Evolutionary conservation across 2,329 filamentous ascomycete genomes (phyloP).

Genomic region (Penicillium olsonii): DNA sequence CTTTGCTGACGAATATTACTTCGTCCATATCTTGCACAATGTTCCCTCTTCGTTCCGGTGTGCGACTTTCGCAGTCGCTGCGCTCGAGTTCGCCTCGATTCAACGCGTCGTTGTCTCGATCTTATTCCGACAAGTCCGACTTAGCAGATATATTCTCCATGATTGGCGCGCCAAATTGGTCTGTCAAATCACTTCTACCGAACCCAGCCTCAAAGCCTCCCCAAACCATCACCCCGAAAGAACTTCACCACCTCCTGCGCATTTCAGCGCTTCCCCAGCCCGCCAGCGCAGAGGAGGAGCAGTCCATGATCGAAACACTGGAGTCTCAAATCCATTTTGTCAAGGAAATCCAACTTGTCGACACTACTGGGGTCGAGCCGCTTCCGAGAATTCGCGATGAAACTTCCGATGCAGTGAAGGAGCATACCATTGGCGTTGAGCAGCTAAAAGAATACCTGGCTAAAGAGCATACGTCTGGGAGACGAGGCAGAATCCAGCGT

Average conservation of each 20-base stretch:
- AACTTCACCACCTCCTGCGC: slow-evolving; percentile 81
- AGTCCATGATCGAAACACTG: slow-evolving; percentile 71
- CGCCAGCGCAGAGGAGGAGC: slow-evolving; percentile 61
- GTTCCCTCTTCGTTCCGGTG: slow-evolving; percentile 16
- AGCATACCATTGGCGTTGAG: slow-evolving; percentile 42
- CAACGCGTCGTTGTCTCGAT: slow-evolving; percentile 11
- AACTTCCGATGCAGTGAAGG: slow-evolving; percentile 40
- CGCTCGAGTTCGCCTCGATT: slow-evolving; percentile 1
- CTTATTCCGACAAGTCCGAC: slow-evolving; percentile 25
- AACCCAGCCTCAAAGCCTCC: slow-evolving; percentile 31
- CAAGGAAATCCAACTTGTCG: slow-evolving; percentile 76
- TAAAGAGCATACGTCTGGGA: slow-evolving; percentile 44
- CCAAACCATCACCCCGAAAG: slow-evolving; percentile 59
- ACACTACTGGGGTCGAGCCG: slow-evolving; percentile 72
- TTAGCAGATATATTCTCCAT: slow-evolving; percentile 44
- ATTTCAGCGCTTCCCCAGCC: slow-evolving; percentile 85
- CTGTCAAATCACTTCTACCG: slow-evolving; percentile 72
- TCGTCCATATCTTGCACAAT: slow-evolving; percentile 6
- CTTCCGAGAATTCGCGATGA: slow-evolving; percentile 78
- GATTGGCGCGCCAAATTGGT: slow-evolving; percentile 77
- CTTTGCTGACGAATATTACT: too few relatives aligned
- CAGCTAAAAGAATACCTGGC: slow-evolving; percentile 40
- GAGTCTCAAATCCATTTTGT: slow-evolving; percentile 87
- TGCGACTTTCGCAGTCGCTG: slow-evolving; percentile 18
- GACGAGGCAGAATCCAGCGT: slow-evolving; percentile 51